phyloP scores from a whole-genome alignment of 2,329 filamentous ascomycete genomes.

The Ceratocystis variospora region DNA sequence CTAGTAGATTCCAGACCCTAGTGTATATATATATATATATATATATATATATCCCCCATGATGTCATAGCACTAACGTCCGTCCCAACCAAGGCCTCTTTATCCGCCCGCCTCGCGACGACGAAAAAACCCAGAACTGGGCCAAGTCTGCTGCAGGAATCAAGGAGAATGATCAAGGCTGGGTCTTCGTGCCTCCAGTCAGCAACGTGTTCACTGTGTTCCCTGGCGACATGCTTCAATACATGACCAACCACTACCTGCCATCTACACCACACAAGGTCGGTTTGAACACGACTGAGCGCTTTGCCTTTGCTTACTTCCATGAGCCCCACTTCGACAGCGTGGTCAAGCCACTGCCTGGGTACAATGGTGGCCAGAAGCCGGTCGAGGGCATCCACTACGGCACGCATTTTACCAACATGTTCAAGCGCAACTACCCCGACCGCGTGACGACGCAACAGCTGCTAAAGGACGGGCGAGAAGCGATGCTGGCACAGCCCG shows the following conservation, averaged over 20 bases:
- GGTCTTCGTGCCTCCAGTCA: conserved; percentile 34
- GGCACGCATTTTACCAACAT: conserved; percentile 41
- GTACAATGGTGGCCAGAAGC: conserved; percentile 26
- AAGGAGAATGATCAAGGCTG: conserved; percentile 34
- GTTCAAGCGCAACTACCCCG: conserved; percentile 37
- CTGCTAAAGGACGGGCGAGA: conserved; percentile 27
- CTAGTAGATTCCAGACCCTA: background rate
- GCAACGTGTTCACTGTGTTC: conserved; percentile 36
- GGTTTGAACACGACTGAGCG: conserved; percentile 36
- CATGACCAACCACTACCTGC: conserved; percentile 33
- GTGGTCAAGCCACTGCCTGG: conserved; percentile 32
- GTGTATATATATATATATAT: background rate
- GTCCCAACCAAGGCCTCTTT: conserved; percentile 26
- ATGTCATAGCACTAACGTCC: conserved; percentile 21
- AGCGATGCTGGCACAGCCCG: conserved; percentile 21
- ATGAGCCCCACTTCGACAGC: conserved; percentile 36
- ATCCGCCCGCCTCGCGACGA: conserved; percentile 31
- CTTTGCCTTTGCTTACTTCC: conserved; percentile 38
- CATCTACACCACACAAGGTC: conserved; percentile 38
- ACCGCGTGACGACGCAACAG: conserved; percentile 32
- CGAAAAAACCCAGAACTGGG: conserved; percentile 34
- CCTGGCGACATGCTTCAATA: conserved; percentile 41
- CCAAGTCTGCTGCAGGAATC: conserved; percentile 31
- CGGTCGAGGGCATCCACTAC: conserved; percentile 33
- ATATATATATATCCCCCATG: background rate